A percentile compares a stretch with the other conserved stretches of the same genome.
Evolutionary conservation across 768 basidiomycete genomes (phyloP).

Genomic region (Auricularia auricula-judae): DNA sequence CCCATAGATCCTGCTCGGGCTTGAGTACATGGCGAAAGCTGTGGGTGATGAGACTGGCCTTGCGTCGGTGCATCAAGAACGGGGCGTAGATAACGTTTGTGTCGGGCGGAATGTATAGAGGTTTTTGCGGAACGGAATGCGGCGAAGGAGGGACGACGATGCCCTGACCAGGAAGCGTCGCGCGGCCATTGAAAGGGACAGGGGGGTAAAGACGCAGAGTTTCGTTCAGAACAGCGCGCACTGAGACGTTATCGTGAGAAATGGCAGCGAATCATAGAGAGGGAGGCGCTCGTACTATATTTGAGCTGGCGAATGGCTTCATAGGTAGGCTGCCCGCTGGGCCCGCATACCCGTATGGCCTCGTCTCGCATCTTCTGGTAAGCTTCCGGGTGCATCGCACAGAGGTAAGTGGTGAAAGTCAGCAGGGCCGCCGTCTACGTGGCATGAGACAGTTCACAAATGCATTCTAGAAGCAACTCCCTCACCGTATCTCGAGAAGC

Average conservation of each 20-base stretch:
- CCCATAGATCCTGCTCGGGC: constrained; percentile 42
- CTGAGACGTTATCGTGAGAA: constrained; percentile 17
- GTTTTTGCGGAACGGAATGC: constrained; percentile 19
- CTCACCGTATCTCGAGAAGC: constrained; percentile 67
- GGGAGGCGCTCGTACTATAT: constrained; percentile 38
- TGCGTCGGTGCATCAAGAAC: constrained; percentile 55
- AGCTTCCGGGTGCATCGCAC: constrained; percentile 54
- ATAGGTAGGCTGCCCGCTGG: constrained; percentile 36
- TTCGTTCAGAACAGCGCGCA: constrained; percentile 72
- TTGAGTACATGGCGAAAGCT: constrained; percentile 1
- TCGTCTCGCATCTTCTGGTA: constrained; percentile 45
- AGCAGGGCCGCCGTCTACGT: constrained; percentile 57
- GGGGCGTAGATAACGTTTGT: constrained; percentile 51
- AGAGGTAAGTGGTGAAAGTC: constrained; percentile 62
- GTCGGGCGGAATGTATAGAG: constrained; percentile 41
- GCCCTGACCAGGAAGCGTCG: constrained; percentile 33
- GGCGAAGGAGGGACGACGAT: constrained; percentile 41
- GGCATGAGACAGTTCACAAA: background rate
- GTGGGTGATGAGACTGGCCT: constrained; percentile 26
- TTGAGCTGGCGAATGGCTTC: constrained; percentile 48
- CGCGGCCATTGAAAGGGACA: constrained; percentile 58
- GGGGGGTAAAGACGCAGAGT: constrained; percentile 69
- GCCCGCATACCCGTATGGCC: constrained; percentile 44
- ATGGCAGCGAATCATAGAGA: background rate
- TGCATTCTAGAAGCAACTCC: constrained; percentile 12